These are phyloP conservation scores for Cryptosporidium meleagridis DNA, from an alignment of 169 alveolate species.

Conservation along the genomic window DNA sequence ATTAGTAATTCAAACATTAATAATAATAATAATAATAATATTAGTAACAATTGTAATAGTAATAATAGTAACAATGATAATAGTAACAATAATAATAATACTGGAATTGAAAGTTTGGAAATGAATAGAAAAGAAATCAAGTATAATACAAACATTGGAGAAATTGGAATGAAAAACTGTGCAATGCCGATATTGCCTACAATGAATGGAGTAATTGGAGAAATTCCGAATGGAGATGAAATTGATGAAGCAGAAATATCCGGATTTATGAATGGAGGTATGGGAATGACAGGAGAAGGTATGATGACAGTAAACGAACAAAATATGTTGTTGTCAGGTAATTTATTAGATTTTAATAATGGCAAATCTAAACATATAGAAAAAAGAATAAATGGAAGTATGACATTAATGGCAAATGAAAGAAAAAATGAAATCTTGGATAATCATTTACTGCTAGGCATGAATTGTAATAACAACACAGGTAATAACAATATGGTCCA, in stretches of 20 bases:
- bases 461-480: conserved; percentile 5
- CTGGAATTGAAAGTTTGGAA: background rate
- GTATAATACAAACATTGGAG: background rate
- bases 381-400: background rate
- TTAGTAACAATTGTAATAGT: too few species aligned
- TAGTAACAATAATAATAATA: too few species aligned
- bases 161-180: background rate
- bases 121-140: background rate
- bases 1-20: conserved; percentile 11
- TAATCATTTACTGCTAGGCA: background rate
- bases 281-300: conserved; percentile 15
- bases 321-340: background rate
- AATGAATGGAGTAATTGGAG: background rate
- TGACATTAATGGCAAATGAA: background rate
- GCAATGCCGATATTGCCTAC: background rate
- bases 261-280: conserved; percentile 32
- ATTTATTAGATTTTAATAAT: background rate
- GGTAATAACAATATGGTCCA: background rate
- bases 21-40: background rate
- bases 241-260: conserved; percentile 54
- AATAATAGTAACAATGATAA: background rate
- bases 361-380: background rate
- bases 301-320: background rate
- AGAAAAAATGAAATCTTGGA: conserved; percentile 17
- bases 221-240: conserved; percentile 10